Percentiles rank a stretch among this genome's conserved stretches.
phyloP scores from a whole-genome alignment of 257 asterid genomes.

The Rubia yunnanensis region DNA sequence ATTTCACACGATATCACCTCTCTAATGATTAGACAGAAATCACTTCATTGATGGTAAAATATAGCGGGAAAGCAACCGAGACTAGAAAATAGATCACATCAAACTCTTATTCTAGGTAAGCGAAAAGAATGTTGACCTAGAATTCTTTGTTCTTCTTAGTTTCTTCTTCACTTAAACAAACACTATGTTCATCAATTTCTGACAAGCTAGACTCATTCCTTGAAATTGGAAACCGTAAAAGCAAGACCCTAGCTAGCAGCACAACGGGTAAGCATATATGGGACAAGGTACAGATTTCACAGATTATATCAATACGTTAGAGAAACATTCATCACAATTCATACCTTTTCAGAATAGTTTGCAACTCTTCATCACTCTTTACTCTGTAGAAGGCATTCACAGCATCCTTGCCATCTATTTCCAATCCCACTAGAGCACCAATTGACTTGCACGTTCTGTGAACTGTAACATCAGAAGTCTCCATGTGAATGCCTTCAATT shows the following conservation, averaged over 20 bases:
- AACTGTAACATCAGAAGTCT: slow-evolving; percentile 23
- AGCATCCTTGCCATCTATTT: slow-evolving; percentile 27
- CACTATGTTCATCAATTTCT: neutral
- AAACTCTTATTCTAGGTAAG: neutral
- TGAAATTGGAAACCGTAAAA: neutral
- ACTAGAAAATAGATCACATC: too few relatives aligned
- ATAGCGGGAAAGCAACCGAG: neutral
- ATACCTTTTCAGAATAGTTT: slow-evolving; percentile 27
- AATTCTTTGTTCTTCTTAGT: neutral
- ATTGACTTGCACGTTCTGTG: slow-evolving; percentile 31
- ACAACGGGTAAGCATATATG: neutral
- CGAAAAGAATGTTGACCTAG: neutral
- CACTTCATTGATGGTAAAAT: neutral
- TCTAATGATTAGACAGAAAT: neutral
- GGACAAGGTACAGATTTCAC: neutral
- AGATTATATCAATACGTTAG: neutral
- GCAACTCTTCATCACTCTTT: slow-evolving; percentile 15
- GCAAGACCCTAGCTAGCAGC: too few relatives aligned
- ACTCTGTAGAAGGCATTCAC: slow-evolving; percentile 38
- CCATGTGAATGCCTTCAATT: slow-evolving; percentile 30
- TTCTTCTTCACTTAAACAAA: neutral
- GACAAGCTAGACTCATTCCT: neutral
- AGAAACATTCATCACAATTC: neutral
- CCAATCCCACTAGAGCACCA: slow-evolving; percentile 42
- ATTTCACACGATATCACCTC: neutral